These are phyloP conservation scores for Termitomyces sp. DNA, from an alignment of 768 basidiomycete species.

Conservation along the genomic window DNA sequence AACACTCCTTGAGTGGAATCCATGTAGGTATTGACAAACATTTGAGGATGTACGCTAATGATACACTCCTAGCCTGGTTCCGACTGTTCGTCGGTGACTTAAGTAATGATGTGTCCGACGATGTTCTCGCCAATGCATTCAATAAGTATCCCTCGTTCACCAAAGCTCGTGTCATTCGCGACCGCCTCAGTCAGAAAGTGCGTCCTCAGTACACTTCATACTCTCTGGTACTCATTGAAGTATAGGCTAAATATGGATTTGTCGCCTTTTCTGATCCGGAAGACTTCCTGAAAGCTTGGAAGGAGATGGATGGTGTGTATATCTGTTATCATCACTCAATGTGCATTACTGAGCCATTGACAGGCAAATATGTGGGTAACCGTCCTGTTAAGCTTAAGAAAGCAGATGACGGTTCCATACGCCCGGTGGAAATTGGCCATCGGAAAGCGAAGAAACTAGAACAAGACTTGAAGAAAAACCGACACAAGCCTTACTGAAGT, in stretches of 20 bases:
- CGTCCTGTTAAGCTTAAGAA: conserved; percentile 96
- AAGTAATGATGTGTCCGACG: conserved; percentile 97
- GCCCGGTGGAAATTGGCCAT: conserved; percentile 90
- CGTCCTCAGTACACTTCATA: conserved; percentile 7
- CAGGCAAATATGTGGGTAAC: conserved; percentile 96
- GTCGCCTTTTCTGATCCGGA: conserved; percentile 98
- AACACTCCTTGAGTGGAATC: conserved; percentile 95
- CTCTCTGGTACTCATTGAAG: background rate
- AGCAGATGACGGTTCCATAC: conserved; percentile 80
- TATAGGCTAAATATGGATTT: conserved; percentile 92
- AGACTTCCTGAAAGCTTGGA: conserved; percentile 98
- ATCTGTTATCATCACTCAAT: background rate
- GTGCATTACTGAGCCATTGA: background rate
- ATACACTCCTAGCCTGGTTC: conserved; percentile 74
- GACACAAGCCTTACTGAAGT: conserved; percentile 73
- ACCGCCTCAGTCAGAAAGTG: conserved; percentile 91
- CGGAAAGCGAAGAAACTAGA: conserved; percentile 89
- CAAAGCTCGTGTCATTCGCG: conserved; percentile 93
- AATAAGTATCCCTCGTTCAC: conserved; percentile 89
- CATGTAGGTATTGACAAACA: conserved; percentile 57
- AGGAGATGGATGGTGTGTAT: conserved; percentile 93
- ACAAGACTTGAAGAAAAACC: conserved; percentile 88
- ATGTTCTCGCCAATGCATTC: conserved; percentile 90
- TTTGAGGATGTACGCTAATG: conserved; percentile 7
- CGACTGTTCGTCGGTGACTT: conserved; percentile 96